These are phyloP conservation scores for Colletotrichum trifolii DNA, from an alignment of 2,329 filamentous ascomycete genomes.

Conservation along the genomic window DNA sequence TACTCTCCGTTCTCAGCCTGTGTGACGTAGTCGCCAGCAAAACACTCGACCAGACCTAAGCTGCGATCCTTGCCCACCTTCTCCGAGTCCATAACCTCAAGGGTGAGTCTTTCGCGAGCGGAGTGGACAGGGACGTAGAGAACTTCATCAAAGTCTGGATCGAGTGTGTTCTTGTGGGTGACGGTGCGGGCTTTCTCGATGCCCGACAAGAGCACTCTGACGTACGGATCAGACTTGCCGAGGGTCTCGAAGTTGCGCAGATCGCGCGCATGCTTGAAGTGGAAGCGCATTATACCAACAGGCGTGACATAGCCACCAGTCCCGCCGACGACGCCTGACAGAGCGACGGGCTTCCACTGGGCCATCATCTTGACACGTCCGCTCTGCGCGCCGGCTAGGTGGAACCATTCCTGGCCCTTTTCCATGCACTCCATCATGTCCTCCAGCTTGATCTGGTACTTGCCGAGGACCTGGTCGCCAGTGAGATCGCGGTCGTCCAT, in stretches of 20 bases:
- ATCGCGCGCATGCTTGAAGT: slow-evolving; percentile 85
- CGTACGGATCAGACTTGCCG: slow-evolving; percentile 97
- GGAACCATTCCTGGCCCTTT: slow-evolving; percentile 97
- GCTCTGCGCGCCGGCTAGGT: slow-evolving; percentile 81
- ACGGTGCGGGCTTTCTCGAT: slow-evolving; percentile 93
- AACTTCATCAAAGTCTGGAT: slow-evolving; percentile 95
- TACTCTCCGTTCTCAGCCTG: slow-evolving; percentile 87
- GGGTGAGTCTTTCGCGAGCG: slow-evolving; percentile 80
- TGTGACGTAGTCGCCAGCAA: slow-evolving; percentile 80
- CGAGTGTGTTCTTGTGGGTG: slow-evolving; percentile 94
- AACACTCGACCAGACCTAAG: slow-evolving; percentile 83
- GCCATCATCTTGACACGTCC: slow-evolving; percentile 91
- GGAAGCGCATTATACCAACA: slow-evolving; percentile 93
- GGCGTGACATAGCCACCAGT: slow-evolving; percentile 92
- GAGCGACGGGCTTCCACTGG: slow-evolving; percentile 94
- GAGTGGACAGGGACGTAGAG: slow-evolving; percentile 94
- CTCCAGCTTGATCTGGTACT: slow-evolving; percentile 94
- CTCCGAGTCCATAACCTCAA: slow-evolving; percentile 98
- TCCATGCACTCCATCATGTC: slow-evolving; percentile 92
- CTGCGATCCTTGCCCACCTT: slow-evolving; percentile 90
- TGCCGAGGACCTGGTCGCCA: slow-evolving; percentile 86
- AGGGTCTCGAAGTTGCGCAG: slow-evolving; percentile 94
- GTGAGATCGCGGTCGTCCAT: slow-evolving; percentile 93
- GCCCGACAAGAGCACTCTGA: slow-evolving; percentile 86
- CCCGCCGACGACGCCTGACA: slow-evolving; percentile 80